These are phyloP conservation scores for Scedosporium boydii DNA, from an alignment of 2,329 filamentous ascomycete genomes.

Conservation along the genomic window DNA sequence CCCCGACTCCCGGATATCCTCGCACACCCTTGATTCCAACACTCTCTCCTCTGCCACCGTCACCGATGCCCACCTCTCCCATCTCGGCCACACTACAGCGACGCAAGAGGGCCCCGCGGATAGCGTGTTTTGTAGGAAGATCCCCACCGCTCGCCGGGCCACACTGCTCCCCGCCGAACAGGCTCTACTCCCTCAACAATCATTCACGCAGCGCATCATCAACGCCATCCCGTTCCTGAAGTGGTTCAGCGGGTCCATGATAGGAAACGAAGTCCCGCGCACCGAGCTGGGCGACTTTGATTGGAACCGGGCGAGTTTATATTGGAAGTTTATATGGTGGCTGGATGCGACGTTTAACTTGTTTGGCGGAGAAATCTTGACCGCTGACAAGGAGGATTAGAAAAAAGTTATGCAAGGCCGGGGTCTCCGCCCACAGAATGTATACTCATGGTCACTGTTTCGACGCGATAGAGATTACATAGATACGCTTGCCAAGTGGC, in stretches of 20 bases:
- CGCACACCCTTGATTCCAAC: constrained; percentile 44
- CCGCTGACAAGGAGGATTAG: constrained; percentile 49
- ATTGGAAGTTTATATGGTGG: constrained; percentile 59
- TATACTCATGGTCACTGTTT: neutral
- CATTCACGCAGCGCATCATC: constrained; percentile 52
- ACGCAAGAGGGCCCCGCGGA: constrained; percentile 14
- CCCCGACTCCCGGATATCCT: constrained; percentile 38
- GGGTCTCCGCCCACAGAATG: neutral
- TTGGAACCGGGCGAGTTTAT: constrained; percentile 55
- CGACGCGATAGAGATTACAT: neutral
- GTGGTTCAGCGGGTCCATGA: constrained; percentile 65
- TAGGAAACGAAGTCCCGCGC: constrained; percentile 65
- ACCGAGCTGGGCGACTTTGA: constrained; percentile 71
- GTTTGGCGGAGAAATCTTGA: constrained; percentile 49
- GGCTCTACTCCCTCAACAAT: constrained; percentile 60
- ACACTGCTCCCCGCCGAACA: constrained; percentile 59
- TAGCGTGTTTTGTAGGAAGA: constrained; percentile 46
- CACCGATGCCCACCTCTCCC: constrained; percentile 19
- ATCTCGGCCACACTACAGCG: neutral
- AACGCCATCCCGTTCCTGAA: constrained; percentile 58
- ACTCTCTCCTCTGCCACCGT: constrained; percentile 35
- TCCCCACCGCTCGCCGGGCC: constrained; percentile 57
- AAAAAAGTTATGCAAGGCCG: neutral
- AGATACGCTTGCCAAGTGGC: neutral
- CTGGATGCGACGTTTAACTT: constrained; percentile 49